Evolutionary conservation across 2,329 filamentous ascomycete genomes (phyloP), one percentile per base, ranked within the genome.

Genomic region (Pezicula neosporulosa): DNA sequence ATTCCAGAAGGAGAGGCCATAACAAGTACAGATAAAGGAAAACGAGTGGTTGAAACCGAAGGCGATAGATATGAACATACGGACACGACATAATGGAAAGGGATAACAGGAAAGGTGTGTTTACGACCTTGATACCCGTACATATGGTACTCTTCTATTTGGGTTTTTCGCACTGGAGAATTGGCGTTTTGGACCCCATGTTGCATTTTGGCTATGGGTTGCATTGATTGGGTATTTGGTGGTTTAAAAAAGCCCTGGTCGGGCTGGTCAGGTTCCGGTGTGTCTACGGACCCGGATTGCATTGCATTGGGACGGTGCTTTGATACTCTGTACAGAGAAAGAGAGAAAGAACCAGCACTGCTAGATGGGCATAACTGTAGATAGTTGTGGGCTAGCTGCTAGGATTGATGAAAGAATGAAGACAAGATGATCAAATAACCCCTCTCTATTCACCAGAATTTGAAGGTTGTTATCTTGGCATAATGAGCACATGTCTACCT

Each of bases 241-340:
- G 47, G 50, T 49, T 41, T 47, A 19, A 21, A 21, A 33, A 30
- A 9, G 10, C 28, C 28, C 9, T 13, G 30, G 30, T 33, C 30
- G 37, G 39, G 44, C 28, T 15, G 37, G 16, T 51, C 52, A 45
- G 41, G 19, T 28, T 53, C 54, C 53, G 56, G 44, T 36, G 60
- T n/a, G 56, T 62, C 58, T 58, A 60, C 55, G 55, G 58, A 57
- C 58, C 55, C 58, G 53, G 57, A 48, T 47, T 46, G 13, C 37
- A 47, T 52, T 52, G 49, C 44, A 56, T 53, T 44, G 19, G 30
- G 13, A 16, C 28, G 51, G 49, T 35, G 46, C 48, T 54, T 39
- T 33, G 30, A 13, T 33, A 33, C 12, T 33, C 30, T 33, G 30
- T 33, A 33, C 30, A 33, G 30, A 33, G 30, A 33, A 10, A 33